These are phyloP conservation scores for Luffa aegyptiaca DNA, from an alignment of 306 rosid species.

Conservation along the genomic window DNA sequence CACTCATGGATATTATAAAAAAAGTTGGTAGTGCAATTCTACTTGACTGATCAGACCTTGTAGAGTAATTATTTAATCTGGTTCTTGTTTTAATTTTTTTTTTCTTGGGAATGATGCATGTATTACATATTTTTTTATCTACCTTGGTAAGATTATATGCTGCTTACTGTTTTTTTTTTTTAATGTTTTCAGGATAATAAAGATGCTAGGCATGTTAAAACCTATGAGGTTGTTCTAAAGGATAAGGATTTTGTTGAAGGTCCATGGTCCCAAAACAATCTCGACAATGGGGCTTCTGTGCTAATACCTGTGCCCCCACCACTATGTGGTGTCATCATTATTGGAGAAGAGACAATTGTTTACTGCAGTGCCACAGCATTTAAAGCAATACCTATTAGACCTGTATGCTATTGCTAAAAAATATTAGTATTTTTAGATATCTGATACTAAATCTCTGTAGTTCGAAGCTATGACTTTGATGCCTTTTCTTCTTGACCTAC, in stretches of 20 bases:
- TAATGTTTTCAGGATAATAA: slow-evolving; percentile 70
- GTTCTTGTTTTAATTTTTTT: background rate
- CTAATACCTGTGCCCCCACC: slow-evolving; percentile 97
- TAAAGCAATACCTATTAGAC: slow-evolving; percentile 84
- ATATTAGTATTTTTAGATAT: background rate
- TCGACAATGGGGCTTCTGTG: slow-evolving; percentile 91
- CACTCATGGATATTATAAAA: too few relatives aligned
- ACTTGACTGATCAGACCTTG: background rate
- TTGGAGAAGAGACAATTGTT: slow-evolving; percentile 96
- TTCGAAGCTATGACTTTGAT: background rate
- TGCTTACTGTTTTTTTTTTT: slow-evolving; percentile 12
- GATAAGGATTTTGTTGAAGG: slow-evolving; percentile 98
- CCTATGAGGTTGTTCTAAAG: slow-evolving; percentile 92
- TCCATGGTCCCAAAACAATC: slow-evolving; percentile 92
- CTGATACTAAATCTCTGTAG: background rate
- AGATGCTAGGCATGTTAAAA: slow-evolving; percentile 96
- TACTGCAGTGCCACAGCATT: slow-evolving; percentile 93
- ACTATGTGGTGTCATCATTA: slow-evolving; percentile 88
- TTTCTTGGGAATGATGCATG: background rate
- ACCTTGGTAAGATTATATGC: background rate
- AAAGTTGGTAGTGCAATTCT: background rate
- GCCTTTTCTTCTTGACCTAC: background rate
- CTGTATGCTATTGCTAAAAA: slow-evolving; percentile 47
- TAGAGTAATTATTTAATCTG: background rate
- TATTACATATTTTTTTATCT: background rate